A percentile compares a stretch with the other conserved stretches of the same genome.
Conservation (phyloP, 495 filamentous ascomycete genomes). For the Cercophora samala region DNA sequence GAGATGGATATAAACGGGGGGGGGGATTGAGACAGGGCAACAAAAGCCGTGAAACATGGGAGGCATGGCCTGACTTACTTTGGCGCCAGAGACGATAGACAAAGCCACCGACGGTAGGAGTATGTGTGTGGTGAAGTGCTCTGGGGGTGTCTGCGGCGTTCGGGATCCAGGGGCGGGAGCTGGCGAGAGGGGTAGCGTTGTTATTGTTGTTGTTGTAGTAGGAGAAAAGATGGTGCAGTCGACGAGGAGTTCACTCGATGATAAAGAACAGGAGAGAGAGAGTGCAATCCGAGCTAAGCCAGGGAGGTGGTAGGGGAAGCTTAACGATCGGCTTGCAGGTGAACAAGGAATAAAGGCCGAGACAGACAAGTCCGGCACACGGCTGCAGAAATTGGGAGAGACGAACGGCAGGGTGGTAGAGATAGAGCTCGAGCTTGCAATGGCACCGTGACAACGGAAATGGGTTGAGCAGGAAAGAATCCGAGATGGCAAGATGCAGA, state of each 20-base stretch:
- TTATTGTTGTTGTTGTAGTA: background rate
- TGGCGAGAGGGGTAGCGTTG: background rate
- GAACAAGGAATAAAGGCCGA: conserved; percentile 21
- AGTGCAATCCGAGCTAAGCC: background rate
- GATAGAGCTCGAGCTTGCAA: too few relatives aligned
- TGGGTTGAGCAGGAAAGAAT: background rate
- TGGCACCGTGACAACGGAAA: background rate
- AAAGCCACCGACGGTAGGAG: background rate
- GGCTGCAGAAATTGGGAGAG: conserved; percentile 14
- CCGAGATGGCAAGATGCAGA: background rate
- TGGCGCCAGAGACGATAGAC: background rate
- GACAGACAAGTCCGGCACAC: conserved; percentile 9
- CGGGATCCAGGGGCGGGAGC: background rate
- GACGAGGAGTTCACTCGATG: conserved; percentile 4
- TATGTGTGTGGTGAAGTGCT: background rate
- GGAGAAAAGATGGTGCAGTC: background rate
- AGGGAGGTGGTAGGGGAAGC: conserved; percentile 9
- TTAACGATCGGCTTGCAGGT: conserved; percentile 10
- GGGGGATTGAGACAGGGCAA: conserved; percentile 4
- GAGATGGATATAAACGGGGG: background rate
- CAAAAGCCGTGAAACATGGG: background rate
- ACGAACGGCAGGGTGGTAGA: background rate
- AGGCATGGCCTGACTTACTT: conserved; percentile 9
- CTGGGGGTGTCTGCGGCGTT: background rate
- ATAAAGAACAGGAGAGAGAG: conserved; percentile 15